phyloP scores from a whole-genome alignment of 1,284 basidiomycete genomes.

The Trichosporon inkin region DNA sequence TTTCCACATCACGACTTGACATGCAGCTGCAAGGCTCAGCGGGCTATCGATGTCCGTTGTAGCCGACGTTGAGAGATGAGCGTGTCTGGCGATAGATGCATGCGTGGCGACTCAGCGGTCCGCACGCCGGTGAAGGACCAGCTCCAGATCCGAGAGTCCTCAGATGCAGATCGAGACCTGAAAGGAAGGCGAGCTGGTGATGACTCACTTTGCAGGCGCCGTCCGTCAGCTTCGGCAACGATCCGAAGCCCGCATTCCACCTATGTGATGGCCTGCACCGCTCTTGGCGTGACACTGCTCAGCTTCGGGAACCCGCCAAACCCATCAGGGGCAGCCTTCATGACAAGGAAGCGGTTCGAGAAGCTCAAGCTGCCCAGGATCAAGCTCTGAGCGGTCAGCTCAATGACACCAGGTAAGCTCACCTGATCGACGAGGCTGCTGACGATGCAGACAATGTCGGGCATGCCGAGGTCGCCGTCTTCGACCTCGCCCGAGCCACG shows the following conservation, averaged over 20 bases:
- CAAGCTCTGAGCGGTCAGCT: conserved; percentile 28
- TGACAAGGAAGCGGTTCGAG: conserved; percentile 38
- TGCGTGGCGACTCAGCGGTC: too few species aligned
- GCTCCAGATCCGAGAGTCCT: background rate
- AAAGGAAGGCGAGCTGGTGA: too few species aligned
- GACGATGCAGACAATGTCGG: conserved; percentile 46
- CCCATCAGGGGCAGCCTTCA: conserved; percentile 38
- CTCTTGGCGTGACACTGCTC: conserved; percentile 28
- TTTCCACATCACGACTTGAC: background rate
- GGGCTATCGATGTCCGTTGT: background rate
- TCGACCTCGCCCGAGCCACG: conserved; percentile 41
- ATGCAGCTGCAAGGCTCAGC: background rate
- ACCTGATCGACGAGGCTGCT: conserved; percentile 49
- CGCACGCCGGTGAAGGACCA: background rate
- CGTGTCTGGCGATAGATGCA: too few species aligned
- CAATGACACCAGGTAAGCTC: conserved; percentile 13
- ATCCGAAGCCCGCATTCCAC: background rate
- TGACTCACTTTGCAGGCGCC: too few species aligned
- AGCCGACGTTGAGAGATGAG: too few species aligned
- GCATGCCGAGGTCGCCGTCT: conserved; percentile 35
- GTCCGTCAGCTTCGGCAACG: background rate
- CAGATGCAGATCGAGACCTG: too few species aligned
- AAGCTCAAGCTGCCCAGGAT: conserved; percentile 43
- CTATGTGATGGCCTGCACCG: conserved; percentile 17
- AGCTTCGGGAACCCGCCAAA: conserved; percentile 42